These are phyloP conservation scores for Suhomyces maxii DNA, from an alignment of 1,139 yeast species.

Conservation along the genomic window DNA sequence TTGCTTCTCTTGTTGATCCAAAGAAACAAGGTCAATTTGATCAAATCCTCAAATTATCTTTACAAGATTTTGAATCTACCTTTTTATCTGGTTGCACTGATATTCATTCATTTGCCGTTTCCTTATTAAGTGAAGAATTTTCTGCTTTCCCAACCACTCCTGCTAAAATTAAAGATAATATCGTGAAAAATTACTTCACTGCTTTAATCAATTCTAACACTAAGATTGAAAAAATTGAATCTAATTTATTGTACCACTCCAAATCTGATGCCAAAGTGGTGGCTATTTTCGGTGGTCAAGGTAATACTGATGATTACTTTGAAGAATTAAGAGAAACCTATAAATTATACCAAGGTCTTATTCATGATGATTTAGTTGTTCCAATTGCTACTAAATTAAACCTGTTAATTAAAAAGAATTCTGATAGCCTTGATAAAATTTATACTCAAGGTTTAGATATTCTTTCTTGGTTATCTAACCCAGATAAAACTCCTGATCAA, in stretches of 20 bases:
- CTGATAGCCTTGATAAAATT: constrained; percentile 59
- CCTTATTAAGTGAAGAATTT: constrained; percentile 46
- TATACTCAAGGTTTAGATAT: constrained; percentile 93
- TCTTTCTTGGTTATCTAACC: constrained; percentile 79
- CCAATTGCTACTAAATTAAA: constrained; percentile 70
- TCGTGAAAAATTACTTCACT: constrained; percentile 66
- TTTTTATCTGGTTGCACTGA: constrained; percentile 61
- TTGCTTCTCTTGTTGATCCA: constrained; percentile 58
- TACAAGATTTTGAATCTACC: constrained; percentile 81
- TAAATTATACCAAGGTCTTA: constrained; percentile 71
- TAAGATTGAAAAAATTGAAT: constrained; percentile 25
- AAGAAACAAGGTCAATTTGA: constrained; percentile 49
- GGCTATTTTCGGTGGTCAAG: constrained; percentile 98
- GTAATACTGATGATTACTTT: constrained; percentile 95
- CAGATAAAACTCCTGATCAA: constrained; percentile 84
- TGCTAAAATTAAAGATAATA: constrained; percentile 67
- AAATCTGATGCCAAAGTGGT: constrained; percentile 54
- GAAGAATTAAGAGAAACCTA: constrained; percentile 91
- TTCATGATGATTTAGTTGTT: constrained; percentile 63
- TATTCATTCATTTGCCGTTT: constrained; percentile 86
- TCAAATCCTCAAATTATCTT: constrained; percentile 66
- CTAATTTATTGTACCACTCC: constrained; percentile 54
- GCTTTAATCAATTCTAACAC: constrained; percentile 55
- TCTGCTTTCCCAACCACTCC: constrained; percentile 63
- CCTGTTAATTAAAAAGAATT: constrained; percentile 69